These are phyloP conservation scores for Solanum sitiens DNA, from an alignment of 257 asterid species.

Conservation along the genomic window DNA sequence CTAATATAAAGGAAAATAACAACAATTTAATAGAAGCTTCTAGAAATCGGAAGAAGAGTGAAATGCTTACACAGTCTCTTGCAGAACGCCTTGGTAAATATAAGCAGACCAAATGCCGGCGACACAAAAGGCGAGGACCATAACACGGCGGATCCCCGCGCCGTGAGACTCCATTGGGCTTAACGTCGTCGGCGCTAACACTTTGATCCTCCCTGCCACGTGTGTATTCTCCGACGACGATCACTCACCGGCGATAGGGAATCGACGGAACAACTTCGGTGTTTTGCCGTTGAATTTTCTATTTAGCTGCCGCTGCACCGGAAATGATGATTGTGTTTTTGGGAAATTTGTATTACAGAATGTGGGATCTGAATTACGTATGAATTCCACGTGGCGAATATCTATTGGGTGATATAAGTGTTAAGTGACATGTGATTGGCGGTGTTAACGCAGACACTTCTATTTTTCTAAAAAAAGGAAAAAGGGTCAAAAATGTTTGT, in stretches of 20 bases:
- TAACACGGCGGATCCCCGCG: conserved; percentile 71
- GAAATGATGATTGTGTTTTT: not conserved
- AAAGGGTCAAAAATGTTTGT: too few relatives aligned
- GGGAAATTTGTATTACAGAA: not conserved
- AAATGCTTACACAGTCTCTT: conserved; percentile 59
- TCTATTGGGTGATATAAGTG: conserved; percentile 19
- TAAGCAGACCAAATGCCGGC: conserved; percentile 96
- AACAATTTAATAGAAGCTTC: not conserved
- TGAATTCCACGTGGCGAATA: conserved; percentile 28
- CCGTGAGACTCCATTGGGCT: conserved; percentile 52
- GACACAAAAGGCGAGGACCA: conserved; percentile 69
- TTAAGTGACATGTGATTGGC: conserved; percentile 36
- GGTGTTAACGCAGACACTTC: conserved; percentile 8
- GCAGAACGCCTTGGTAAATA: conserved; percentile 91
- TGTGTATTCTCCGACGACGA: not conserved
- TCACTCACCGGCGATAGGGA: not conserved
- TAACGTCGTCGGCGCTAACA: conserved; percentile 15
- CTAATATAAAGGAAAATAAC: too few relatives aligned
- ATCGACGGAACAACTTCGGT: not conserved
- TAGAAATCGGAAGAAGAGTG: not conserved
- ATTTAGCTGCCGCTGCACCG: not conserved
- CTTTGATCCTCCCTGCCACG: conserved; percentile 27
- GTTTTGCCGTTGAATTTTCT: not conserved
- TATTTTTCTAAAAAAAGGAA: accelerated
- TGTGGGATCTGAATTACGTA: conserved; percentile 20